Conservation (phyloP, 768 basidiomycete genomes). For the Leucosporidium scottii region DNA sequence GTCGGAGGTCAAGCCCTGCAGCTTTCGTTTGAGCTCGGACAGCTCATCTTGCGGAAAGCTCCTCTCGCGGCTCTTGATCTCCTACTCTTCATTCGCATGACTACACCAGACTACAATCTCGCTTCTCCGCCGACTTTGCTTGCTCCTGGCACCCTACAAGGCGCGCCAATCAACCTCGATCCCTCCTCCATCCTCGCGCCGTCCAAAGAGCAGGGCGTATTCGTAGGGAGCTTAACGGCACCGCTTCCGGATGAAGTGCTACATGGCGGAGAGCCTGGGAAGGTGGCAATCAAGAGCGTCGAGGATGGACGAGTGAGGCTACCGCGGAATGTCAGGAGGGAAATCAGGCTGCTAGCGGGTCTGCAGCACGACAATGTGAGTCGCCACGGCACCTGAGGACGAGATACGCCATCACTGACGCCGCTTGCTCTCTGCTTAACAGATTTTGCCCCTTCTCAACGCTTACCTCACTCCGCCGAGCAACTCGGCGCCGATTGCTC, state of each 20-base stretch:
- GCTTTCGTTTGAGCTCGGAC: too few relatives aligned
- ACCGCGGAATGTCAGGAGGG: constrained; percentile 26
- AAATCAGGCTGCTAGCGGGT: constrained; percentile 17
- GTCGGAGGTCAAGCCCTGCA: too few relatives aligned
- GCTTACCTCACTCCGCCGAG: constrained; percentile 22
- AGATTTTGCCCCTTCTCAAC: constrained; percentile 31
- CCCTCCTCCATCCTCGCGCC: not conserved
- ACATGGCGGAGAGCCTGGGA: not conserved
- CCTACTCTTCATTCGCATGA: too few relatives aligned
- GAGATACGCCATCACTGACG: not conserved
- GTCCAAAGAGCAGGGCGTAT: not conserved
- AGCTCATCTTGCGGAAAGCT: too few relatives aligned
- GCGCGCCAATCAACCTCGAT: not conserved
- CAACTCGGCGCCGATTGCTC: not conserved
- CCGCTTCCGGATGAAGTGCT: not conserved
- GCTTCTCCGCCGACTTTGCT: not conserved
- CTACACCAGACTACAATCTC: constrained; percentile 7
- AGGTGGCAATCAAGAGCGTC: constrained; percentile 16
- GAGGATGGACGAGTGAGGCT: constrained; percentile 5
- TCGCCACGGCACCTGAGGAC: not conserved
- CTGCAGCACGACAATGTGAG: constrained; percentile 27
- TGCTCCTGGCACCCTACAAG: not conserved
- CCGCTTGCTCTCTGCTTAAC: not conserved
- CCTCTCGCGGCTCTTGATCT: too few relatives aligned
- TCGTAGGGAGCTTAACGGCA: not conserved